These are phyloP conservation scores for Rhizopogon rudus DNA, from an alignment of 768 basidiomycete genomes.

Conservation along the genomic window DNA sequence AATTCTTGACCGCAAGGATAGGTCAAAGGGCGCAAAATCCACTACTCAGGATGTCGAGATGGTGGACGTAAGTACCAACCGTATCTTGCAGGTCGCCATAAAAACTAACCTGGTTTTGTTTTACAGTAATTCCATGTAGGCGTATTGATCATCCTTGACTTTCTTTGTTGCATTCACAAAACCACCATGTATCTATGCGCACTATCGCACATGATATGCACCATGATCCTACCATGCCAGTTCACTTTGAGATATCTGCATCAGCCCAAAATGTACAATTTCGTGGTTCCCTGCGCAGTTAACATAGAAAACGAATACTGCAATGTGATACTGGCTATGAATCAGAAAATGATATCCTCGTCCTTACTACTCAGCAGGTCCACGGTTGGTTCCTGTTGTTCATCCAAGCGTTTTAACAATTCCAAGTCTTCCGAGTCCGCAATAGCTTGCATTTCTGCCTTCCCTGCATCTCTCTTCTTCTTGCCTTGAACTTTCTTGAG, in stretches of 20 bases:
- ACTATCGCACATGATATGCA: conserved; percentile 49
- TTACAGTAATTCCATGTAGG: conserved; percentile 29
- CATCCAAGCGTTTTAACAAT: conserved; percentile 4
- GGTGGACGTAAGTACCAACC: conserved; percentile 58
- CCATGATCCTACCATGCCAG: conserved; percentile 28
- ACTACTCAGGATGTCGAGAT: conserved; percentile 67
- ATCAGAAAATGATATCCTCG: conserved; percentile 88
- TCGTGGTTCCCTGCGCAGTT: neutral
- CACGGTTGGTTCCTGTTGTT: conserved; percentile 30
- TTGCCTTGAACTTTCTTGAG: conserved; percentile 97
- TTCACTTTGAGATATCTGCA: neutral
- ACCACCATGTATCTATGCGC: conserved; percentile 66
- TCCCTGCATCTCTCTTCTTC: conserved; percentile 16
- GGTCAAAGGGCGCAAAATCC: conserved; percentile 50
- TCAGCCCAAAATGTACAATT: neutral
- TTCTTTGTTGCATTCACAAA: conserved; percentile 34
- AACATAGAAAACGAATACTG: neutral
- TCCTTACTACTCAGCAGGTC: conserved; percentile 86
- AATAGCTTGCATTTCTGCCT: conserved; percentile 14
- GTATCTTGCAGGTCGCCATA: conserved; percentile 8
- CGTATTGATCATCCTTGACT: conserved; percentile 11
- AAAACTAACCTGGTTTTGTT: conserved; percentile 6
- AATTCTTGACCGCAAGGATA: conserved; percentile 83
- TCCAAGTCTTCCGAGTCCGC: conserved; percentile 23
- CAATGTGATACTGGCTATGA: conserved; percentile 7